These are phyloP conservation scores for Colletotrichum sojae DNA, from an alignment of 2,329 filamentous ascomycete species.

Conservation along the genomic window DNA sequence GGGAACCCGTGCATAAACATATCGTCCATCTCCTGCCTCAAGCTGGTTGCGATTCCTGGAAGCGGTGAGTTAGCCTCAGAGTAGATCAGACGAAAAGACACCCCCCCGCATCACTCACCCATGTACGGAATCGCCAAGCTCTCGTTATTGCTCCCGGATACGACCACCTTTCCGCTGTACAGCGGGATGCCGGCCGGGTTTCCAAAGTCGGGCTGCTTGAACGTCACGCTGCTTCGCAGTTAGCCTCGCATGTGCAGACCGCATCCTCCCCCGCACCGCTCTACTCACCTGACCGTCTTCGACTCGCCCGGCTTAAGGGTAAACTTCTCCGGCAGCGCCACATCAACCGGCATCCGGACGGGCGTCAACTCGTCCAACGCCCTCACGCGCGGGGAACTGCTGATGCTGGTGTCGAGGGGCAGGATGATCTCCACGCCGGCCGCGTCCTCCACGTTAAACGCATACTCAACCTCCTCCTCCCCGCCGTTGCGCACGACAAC, in stretches of 20 bases:
- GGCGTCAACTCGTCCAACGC: constrained; percentile 39
- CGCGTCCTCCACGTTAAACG: constrained; percentile 46
- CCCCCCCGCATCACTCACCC: constrained; percentile 35
- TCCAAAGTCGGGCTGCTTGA: constrained; percentile 46
- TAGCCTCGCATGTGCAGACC: constrained; percentile 9
- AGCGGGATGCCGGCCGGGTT: constrained; percentile 48
- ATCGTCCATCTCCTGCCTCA: constrained; percentile 8
- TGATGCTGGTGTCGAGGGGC: neutral
- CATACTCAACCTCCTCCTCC: constrained; percentile 51
- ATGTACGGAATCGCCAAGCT: constrained; percentile 51
- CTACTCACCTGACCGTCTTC: constrained; percentile 13
- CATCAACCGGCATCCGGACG: constrained; percentile 31
- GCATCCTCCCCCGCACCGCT: neutral
- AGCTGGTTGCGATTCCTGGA: neutral
- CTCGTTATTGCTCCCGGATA: constrained; percentile 50
- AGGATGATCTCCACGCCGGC: constrained; percentile 45
- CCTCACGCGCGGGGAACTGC: constrained; percentile 17
- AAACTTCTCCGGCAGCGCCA: constrained; percentile 40
- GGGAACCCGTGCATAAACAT: constrained; percentile 20
- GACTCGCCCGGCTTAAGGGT: constrained; percentile 41
- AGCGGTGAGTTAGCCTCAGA: neutral
- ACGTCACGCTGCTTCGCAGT: constrained; percentile 42
- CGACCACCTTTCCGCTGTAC: constrained; percentile 52
- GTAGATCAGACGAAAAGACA: neutral
- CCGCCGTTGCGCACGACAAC: constrained; percentile 54